These are phyloP conservation scores for Penicillium hesseltinei DNA, from an alignment of 2,329 filamentous ascomycete species.

Conservation along the genomic window DNA sequence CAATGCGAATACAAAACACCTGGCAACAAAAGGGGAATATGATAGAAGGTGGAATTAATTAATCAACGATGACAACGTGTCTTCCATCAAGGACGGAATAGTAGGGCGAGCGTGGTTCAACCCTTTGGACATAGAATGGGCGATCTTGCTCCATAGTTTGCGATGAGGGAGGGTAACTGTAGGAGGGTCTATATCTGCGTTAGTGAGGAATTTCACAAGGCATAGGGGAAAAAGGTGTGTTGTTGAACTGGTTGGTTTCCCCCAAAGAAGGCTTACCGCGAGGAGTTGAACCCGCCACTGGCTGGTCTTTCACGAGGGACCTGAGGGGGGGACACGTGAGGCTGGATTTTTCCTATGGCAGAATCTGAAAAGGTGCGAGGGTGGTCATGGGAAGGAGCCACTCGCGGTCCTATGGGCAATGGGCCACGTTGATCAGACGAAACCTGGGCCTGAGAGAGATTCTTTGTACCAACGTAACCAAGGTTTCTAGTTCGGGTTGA, in stretches of 20 bases:
- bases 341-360: slow-evolving; percentile 8
- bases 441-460: slow-evolving; percentile 13
- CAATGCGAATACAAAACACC: slow-evolving; percentile 4
- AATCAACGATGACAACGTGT: slow-evolving; percentile 32
- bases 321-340: slow-evolving; percentile 7
- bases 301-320: slow-evolving; percentile 18
- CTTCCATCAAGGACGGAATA: slow-evolving; percentile 23
- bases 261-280: slow-evolving; percentile 21
- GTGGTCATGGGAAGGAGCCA: slow-evolving; percentile 18
- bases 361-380: slow-evolving; percentile 9
- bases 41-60: background rate
- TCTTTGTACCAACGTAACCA: slow-evolving; percentile 16
- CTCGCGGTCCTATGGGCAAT: slow-evolving; percentile 12
- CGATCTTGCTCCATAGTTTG: slow-evolving; percentile 22
- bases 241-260: slow-evolving; percentile 2
- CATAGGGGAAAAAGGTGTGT: background rate
- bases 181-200: slow-evolving; percentile 10
- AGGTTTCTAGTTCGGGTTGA: slow-evolving; percentile 12
- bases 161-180: slow-evolving; percentile 19
- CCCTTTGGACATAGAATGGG: slow-evolving; percentile 25
- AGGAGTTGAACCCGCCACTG: slow-evolving; percentile 14
- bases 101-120: slow-evolving; percentile 19
- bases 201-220: background rate
- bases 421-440: slow-evolving; percentile 13
- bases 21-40: background rate